Conservation (phyloP, 208 protist genomes). For the Crithidia bombi region DNA sequence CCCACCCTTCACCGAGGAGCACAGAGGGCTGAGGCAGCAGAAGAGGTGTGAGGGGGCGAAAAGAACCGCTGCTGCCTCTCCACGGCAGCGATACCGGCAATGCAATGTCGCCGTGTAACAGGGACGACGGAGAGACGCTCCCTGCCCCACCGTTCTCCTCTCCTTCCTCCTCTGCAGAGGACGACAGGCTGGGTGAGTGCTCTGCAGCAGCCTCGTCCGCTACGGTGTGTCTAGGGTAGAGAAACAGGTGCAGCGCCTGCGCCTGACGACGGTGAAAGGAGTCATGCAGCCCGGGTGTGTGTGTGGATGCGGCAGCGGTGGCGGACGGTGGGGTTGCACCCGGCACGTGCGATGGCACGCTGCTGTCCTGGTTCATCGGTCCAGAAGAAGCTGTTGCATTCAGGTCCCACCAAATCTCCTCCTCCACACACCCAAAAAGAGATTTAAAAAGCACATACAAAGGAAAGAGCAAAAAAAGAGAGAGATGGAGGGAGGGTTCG, state of each 20-base stretch:
- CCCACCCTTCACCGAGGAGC: neutral
- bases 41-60: neutral
- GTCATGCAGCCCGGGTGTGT: neutral
- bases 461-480: too few species aligned
- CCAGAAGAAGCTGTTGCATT: too few species aligned
- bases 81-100: neutral
- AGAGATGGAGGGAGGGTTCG: too few species aligned
- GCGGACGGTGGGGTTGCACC: neutral
- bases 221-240: neutral
- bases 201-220: slow-evolving; percentile 18
- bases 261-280: slow-evolving; percentile 3
- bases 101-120: neutral
- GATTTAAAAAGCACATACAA: too few species aligned
- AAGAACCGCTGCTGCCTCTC: neutral
- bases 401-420: too few species aligned
- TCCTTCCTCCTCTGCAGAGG: slow-evolving; percentile 17
- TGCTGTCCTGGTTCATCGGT: neutral
- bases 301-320: neutral
- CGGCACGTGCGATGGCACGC: neutral
- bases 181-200: slow-evolving; percentile 18
- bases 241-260: slow-evolving; percentile 17
- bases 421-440: too few species aligned
- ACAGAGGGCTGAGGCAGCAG: neutral
- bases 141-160: slow-evolving; percentile 5
- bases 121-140: neutral